Percentiles rank a stretch among this genome's conserved stretches.
Evolutionary conservation across 192 early-diverging fungal species (phyloP).

Genomic region (Gamsiella multidivaricata): DNA sequence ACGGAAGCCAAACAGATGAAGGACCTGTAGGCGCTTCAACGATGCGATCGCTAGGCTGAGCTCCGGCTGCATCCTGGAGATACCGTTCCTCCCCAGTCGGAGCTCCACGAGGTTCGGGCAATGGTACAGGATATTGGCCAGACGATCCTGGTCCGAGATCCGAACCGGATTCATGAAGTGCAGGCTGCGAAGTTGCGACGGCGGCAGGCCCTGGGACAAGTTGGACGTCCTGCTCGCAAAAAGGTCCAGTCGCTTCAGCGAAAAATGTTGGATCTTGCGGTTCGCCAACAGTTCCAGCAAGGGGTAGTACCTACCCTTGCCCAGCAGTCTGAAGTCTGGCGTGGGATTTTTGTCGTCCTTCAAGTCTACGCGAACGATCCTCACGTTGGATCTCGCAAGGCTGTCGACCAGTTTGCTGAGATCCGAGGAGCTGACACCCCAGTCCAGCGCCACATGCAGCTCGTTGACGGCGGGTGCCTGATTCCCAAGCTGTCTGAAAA

Average conservation of each 20-base stretch:
- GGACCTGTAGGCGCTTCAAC: background rate
- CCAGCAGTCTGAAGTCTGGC: background rate
- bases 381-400: background rate
- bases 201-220: background rate
- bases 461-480: conserved; percentile 12
- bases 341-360: background rate
- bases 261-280: background rate
- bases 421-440: conserved; percentile 4
- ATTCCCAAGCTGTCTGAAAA: conserved; percentile 4
- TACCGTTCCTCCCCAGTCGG: background rate
- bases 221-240: background rate
- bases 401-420: background rate
- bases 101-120: conserved; percentile 8
- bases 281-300: conserved; percentile 5
- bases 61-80: background rate
- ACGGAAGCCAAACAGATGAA: background rate
- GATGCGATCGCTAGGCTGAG: background rate
- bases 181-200: background rate
- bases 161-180: background rate
- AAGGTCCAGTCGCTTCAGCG: background rate
- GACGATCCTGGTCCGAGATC: background rate
- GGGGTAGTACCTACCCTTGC: conserved; percentile 20
- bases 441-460: background rate
- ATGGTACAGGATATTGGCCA: background rate
- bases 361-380: conserved; percentile 6